These are phyloP conservation scores for Brassica incana DNA, from an alignment of 345 rosid species.

Conservation along the genomic window DNA sequence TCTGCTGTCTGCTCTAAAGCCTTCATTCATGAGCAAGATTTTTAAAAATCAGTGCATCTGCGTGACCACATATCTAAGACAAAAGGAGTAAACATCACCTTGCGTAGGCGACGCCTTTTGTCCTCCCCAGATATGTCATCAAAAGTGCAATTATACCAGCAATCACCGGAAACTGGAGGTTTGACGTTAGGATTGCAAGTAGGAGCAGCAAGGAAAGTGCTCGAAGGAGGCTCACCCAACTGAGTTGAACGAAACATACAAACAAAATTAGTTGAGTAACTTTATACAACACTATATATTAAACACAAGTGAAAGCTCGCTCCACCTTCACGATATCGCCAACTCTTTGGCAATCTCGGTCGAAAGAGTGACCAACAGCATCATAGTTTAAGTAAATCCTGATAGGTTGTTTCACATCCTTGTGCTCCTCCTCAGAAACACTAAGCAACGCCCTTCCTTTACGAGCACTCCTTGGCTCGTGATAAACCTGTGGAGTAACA, in stretches of 20 bases:
- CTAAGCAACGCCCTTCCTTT: conserved; percentile 84
- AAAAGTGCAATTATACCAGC: conserved; percentile 96
- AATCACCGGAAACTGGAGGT: conserved; percentile 86
- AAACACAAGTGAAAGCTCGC: conserved; percentile 13
- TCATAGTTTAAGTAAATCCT: conserved; percentile 94
- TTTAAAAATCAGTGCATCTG: conserved; percentile 32
- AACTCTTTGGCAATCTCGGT: conserved; percentile 80
- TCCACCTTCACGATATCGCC: conserved; percentile 88
- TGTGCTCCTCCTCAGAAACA: conserved; percentile 44
- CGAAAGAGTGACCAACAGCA: conserved; percentile 95
- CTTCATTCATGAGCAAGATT: conserved; percentile 45
- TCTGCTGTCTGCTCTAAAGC: conserved; percentile 93
- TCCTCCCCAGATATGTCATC: conserved; percentile 93
- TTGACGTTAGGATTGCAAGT: conserved; percentile 73
- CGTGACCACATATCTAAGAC: background rate
- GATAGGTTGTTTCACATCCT: conserved; percentile 76
- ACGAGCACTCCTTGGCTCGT: conserved; percentile 40
- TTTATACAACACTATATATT: background rate
- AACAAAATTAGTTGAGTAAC: conserved; percentile 19
- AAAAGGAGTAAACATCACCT: conserved; percentile 48
- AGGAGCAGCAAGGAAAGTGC: conserved; percentile 52
- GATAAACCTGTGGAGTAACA: conserved; percentile 87
- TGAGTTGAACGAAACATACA: conserved; percentile 29
- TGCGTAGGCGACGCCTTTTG: conserved; percentile 81
- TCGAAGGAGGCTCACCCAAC: conserved; percentile 90